Evolutionary conservation across 768 basidiomycete genomes (phyloP), one percentile per base, ranked within the genome.

Genomic region (Clathrus columnatus): DNA sequence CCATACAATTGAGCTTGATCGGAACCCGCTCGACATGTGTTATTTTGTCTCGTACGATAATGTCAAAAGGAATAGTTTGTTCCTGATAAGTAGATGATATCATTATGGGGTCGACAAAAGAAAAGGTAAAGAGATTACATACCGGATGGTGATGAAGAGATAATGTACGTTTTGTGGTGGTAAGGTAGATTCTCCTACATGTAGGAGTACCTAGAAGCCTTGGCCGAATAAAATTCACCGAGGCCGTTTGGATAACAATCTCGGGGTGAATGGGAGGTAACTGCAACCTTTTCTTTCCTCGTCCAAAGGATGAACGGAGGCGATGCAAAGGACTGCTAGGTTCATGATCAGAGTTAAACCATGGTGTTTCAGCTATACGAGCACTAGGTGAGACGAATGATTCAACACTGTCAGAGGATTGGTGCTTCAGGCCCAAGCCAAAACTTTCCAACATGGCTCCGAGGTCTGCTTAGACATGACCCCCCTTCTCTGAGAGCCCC

Each of bases 371-470:
- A 20, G 32, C 20, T 18, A 3, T 2, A 3, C 27, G 5, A 10
- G 36, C 42, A 20, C 36, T 24, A n/a, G 51, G 51, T 4, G 51
- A 44, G 44, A 53, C 42, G 17, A 53, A 53, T 18, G 51, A 53
- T 23, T 53, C 51, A 17, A 53, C 45, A 23, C 36, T 43, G 14
- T 36, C 36, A 4, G 36, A 5, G 10, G 36, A 8, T n/a, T 36
- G 36, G n/a, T n/a, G 36, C n/a, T n/a, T 36, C 14, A 36, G 4
- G n/a, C 36, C 36, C 10, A 36, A 36, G n/a, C 36, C 36, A n/a
- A 36, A n/a, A 36, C 11, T 11, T n/a, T 36, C 36, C 14, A 36
- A 36, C 36, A 36, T 36, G 30, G 16, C 30, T 32, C 16, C 30
- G 30, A 32, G 30, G 30, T 7, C 7, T 36, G 7, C n/a, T 11